phyloP scores from a whole-genome alignment of 2,329 filamentous ascomycete species.

The Stagonosporopsis rhizophila region DNA sequence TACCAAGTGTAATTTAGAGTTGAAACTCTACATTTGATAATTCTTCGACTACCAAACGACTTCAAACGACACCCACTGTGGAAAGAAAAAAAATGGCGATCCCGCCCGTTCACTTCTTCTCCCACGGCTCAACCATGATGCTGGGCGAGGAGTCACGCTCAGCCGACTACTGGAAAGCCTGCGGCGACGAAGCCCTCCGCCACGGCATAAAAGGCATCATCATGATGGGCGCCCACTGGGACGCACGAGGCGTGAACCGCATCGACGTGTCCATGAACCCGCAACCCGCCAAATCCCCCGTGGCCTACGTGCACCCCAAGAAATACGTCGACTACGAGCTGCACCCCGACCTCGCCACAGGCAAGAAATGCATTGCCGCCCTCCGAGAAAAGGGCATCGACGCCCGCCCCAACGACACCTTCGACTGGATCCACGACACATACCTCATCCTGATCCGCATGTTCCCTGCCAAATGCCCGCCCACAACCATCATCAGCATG shows the following conservation, averaged over 20 bases:
- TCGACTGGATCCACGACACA: constrained; percentile 77
- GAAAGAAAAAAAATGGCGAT: constrained; percentile 27
- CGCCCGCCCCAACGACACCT: constrained; percentile 60
- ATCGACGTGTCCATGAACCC: constrained; percentile 70
- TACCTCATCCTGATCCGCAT: constrained; percentile 73
- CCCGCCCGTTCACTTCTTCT: constrained; percentile 71
- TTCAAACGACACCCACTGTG: neutral
- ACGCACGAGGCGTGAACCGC: constrained; percentile 58
- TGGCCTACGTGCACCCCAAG: constrained; percentile 70
- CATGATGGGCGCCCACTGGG: constrained; percentile 77
- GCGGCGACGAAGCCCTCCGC: constrained; percentile 67
- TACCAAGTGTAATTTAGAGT: neutral
- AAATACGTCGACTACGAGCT: constrained; percentile 71
- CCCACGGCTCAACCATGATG: constrained; percentile 77
- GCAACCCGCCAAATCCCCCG: constrained; percentile 65
- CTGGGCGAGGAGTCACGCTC: constrained; percentile 68
- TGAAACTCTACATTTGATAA: neutral
- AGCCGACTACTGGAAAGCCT: constrained; percentile 70
- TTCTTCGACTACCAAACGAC: too few species aligned
- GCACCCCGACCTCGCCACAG: constrained; percentile 64
- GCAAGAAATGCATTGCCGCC: constrained; percentile 58
- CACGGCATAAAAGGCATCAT: constrained; percentile 67
- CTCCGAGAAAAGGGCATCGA: constrained; percentile 63
- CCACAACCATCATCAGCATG: constrained; percentile 66
- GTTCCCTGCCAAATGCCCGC: constrained; percentile 70